Percentiles rank a stretch among this genome's conserved stretches.
phyloP scores from a whole-genome alignment of 2,329 filamentous ascomycete species.

The Dactylellina drechsleri region DNA sequence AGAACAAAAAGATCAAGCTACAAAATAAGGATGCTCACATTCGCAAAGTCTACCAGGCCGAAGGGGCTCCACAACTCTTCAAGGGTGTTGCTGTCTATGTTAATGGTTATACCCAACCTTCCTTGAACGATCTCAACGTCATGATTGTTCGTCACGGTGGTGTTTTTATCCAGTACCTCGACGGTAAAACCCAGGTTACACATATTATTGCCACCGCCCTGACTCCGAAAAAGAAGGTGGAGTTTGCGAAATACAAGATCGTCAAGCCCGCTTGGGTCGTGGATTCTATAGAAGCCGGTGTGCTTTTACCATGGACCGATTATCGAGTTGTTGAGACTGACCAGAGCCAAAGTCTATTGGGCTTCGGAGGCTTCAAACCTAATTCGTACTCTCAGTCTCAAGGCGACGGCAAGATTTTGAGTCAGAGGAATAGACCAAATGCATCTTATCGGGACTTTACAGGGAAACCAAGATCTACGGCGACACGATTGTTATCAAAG shows the following conservation, averaged over 20 bases:
- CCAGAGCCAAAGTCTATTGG: constrained; percentile 79
- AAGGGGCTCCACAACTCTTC: constrained; percentile 84
- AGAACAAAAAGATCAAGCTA: constrained; percentile 94
- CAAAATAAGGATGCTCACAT: constrained; percentile 91
- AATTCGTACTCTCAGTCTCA: constrained; percentile 63
- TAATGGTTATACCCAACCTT: constrained; percentile 95
- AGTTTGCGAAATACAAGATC: constrained; percentile 87
- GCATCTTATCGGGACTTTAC: constrained; percentile 82
- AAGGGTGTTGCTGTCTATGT: constrained; percentile 89
- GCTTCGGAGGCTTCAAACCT: constrained; percentile 62
- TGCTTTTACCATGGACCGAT: constrained; percentile 82
- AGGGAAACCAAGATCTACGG: constrained; percentile 63
- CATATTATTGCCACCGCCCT: constrained; percentile 93
- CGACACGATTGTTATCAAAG: constrained; percentile 20
- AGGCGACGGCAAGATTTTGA: constrained; percentile 72
- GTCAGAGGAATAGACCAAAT: constrained; percentile 70
- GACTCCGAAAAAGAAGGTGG: constrained; percentile 90
- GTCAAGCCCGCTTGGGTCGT: constrained; percentile 95
- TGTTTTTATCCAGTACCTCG: constrained; percentile 91
- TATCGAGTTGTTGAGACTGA: constrained; percentile 89
- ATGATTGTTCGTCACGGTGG: constrained; percentile 94
- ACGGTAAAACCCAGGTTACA: constrained; percentile 92
- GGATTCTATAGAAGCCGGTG: constrained; percentile 84
- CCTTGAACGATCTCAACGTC: constrained; percentile 85
- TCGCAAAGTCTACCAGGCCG: constrained; percentile 69